Evolutionary conservation across 2,329 filamentous ascomycete genomes (phyloP), one percentile per base, ranked within the genome.

Genomic region (Clarireedia monteithiana): DNA sequence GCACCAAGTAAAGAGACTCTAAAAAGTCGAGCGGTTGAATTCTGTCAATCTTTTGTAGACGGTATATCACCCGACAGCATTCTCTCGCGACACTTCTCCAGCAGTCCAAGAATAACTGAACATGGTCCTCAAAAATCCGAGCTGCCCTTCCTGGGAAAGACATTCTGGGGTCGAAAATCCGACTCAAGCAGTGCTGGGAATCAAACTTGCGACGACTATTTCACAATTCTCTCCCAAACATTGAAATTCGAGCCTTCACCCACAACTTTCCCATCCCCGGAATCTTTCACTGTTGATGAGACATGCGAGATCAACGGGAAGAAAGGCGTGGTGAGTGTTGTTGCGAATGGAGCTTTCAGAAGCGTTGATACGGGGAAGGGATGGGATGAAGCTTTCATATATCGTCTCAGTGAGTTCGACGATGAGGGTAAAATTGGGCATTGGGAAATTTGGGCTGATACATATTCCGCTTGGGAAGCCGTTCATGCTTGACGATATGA

Each of bases 391-490:
- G 59, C 66, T 15, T 74, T 74, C 44, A 69, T 73, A 12, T 72
- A 73, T 61, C 59, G 68, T 48, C 66, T 74, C 46, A 71, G 72
- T 60, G 70, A 56, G 6, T 74, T 72, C 58, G 70, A 74, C 62
- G 62, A 62, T 6, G 58, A 69, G 17, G 71, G 70, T 0, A 71
- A 59, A 63, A 70, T 74, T 58, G 72, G 71, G 27, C 66, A 70
- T 60, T 73, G 71, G 71, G 71, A 75, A 62, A 72, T 74, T 50
- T 75, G 73, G 72, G 72, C 70, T 14, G 73, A 75, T 67, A 71
- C 70, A 12, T 60, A 73, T 55, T 73, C 70, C 58, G 73, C 72
- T 36, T 74, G 71, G 72, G 65, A 68, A 26, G 72, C 71, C 47
- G 55, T 71, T 68, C 34, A 55, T 23, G 27, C 24, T 55, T 44